Base-by-base conservation (phyloP, 192 early-diverging fungal genomes). In the Powellomyces hirtus region DNA sequence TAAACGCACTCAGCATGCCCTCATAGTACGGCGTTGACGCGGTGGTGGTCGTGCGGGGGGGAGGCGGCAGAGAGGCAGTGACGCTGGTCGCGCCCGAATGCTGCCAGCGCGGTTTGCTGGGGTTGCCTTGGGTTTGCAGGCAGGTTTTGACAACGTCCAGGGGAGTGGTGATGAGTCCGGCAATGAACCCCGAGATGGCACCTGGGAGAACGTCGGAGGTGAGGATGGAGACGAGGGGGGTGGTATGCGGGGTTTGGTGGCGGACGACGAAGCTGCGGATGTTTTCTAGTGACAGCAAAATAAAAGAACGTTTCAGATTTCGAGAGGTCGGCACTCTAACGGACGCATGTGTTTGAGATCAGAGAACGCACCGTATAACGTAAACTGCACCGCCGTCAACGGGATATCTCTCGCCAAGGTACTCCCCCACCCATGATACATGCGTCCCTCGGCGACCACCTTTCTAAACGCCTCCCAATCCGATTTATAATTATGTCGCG, bases 401-500 rank as follows among this genome's bases (percentile, higher is more conserved):
- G 79, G 79, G 0, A 80, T 70, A 61, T 80, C 79, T 24, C 79
- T 38, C 11, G 59, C 40, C 14, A 80, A 20, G 8, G 79, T 80
- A 18, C 74, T 70, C 20, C 72, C 61, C 72, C 73, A 80, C 30
- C 79, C 79, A 37, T 75, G 46, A 50, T 75, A 80, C 31, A 80
- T 14, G 5, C 79, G 36, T n/a, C 59, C 34, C 20, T 38, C 59
- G 13, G 18, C n/a, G 36, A 20, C 33, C 20, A 60, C 38, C n/a
- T 37, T 37, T 27, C 35, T 18, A 49, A 96, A 64, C 38, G 91
- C 94, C 68, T 85, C 74, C 4, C 79, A 73, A 14, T 87, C 85
- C 40, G 83, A 81, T 31, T 52, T 78, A 77, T 94, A 94, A 59
- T 90, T 79, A 75, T 93, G 90, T 86, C 72, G 83, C 76, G 46